phyloP scores from a whole-genome alignment of 2,329 filamentous ascomycete genomes.

The Colletotrichum sp. region DNA sequence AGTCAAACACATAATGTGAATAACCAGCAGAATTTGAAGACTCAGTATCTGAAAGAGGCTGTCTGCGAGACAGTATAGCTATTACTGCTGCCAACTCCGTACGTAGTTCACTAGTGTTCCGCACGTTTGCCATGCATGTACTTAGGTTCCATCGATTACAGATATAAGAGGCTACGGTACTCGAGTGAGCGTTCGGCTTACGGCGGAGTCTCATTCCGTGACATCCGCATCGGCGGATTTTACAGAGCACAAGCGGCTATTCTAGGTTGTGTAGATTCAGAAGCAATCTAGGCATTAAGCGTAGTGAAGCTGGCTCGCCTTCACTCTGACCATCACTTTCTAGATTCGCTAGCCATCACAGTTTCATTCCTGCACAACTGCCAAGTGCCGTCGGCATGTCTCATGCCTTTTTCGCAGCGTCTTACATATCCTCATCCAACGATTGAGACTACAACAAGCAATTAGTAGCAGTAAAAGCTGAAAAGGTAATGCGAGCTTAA shows the following conservation, averaged over 20 bases:
- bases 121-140: neutral
- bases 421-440: too few species aligned
- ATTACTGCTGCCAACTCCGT: neutral
- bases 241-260: neutral
- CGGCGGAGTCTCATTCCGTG: neutral
- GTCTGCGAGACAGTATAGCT: neutral
- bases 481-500: neutral
- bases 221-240: neutral
- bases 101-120: neutral
- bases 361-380: neutral
- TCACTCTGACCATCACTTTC: neutral
- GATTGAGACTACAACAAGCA: fast-evolving
- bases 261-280: neutral
- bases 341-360: neutral
- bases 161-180: neutral
- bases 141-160: neutral
- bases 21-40: fast-evolving
- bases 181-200: neutral
- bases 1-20: neutral
- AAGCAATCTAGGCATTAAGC: neutral
- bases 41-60: neutral
- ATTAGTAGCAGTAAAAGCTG: neutral
- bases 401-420: neutral
- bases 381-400: neutral
- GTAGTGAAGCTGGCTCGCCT: neutral